Evolutionary conservation across 768 basidiomycete species (phyloP), one percentile per base, ranked within the genome.

Genomic region (Mycena floridula): DNA sequence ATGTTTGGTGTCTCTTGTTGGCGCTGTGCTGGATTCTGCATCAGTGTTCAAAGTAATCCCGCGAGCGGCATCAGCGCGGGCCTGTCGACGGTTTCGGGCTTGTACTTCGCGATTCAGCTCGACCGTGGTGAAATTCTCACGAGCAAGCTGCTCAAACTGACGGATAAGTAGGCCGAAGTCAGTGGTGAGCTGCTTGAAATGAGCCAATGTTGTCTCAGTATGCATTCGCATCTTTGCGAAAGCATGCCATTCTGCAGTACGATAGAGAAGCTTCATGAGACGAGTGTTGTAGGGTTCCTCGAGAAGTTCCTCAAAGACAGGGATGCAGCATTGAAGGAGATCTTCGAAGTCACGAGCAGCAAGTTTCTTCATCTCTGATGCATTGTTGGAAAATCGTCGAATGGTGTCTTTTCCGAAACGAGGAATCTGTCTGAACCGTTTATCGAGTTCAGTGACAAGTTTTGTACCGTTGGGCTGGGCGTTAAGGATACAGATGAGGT

Each of bases 301-400:
- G 25, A 70, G 45, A 0, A 70, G 52, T 1, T 58, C 62, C 13
- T 69, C 60, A n/a, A 65, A 64, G 0, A 49, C 59, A 0, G 69
- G 68, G 7, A 69, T 59, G 1, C 60, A 45, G 42, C 62, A 64
- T 56, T 59, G 35, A 1, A 54, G 27, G 0, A 57, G 22, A 23
- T 70, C 64, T 39, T 69, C 63, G 25, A 58, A 70, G 27, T 69
- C 58, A 0, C 58, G 48, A 1, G 62, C 69, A 2, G 60, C 57
- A 5, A 59, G 41, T 12, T 65, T 51, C 37, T 59, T 58, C 50
- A 64, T 54, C 15, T 59, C 55, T 0, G 62, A 56, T 1, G 59
- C 47, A 39, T 65, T 63, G 1, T 42, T 25, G 2, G 50, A 36
- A 44, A 70, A 69, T 6, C 47, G 48, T 0, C 59, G 53, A 9